These are phyloP conservation scores for Carex sylvatica DNA, from an alignment of 202 grass and related monocot species.

Conservation along the genomic window DNA sequence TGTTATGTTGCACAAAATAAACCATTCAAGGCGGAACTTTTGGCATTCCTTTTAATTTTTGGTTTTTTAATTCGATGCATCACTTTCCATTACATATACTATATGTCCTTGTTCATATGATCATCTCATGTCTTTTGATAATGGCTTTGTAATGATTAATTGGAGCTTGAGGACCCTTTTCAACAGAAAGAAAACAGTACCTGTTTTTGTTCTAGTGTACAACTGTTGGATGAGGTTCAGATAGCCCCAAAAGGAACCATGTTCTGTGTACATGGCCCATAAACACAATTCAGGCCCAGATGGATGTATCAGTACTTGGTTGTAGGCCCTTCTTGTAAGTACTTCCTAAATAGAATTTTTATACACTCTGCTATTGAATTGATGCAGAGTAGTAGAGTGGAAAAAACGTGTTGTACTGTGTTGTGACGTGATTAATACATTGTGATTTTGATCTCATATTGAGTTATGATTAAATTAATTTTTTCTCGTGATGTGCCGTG, in stretches of 20 bases:
- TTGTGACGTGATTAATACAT: too few species aligned
- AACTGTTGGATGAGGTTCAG: neutral
- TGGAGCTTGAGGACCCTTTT: neutral
- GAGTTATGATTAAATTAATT: too few species aligned
- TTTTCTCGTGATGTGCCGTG: too few species aligned
- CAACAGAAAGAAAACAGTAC: neutral
- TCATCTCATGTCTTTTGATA: neutral
- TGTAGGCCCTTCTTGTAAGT: neutral
- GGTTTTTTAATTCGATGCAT: neutral
- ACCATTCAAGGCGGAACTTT: neutral
- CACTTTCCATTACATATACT: neutral
- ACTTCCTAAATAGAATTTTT: too few species aligned
- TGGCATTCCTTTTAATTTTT: neutral
- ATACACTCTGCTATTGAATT: too few species aligned
- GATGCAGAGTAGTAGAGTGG: too few species aligned
- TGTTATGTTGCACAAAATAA: neutral
- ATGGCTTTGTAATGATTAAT: neutral
- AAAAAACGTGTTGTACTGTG: too few species aligned
- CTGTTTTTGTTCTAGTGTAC: neutral
- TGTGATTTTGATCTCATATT: too few species aligned
- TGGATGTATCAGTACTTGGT: neutral
- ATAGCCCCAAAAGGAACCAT: neutral
- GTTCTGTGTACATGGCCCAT: neutral
- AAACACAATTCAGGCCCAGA: neutral
- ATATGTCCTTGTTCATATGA: neutral